phyloP scores from a whole-genome alignment of 2,329 filamentous ascomycete species.

The Beauveria sp. region DNA sequence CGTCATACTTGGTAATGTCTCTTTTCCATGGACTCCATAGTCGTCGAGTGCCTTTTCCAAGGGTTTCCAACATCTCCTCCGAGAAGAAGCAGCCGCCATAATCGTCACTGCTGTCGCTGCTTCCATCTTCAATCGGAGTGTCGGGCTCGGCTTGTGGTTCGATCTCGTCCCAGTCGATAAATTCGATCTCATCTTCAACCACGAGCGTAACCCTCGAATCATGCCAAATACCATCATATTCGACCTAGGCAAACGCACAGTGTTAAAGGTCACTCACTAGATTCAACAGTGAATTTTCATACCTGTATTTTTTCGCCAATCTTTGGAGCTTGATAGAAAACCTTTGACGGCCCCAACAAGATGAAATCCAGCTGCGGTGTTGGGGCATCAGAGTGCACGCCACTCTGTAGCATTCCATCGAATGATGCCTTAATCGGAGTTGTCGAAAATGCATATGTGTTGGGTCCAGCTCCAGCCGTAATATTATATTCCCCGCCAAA shows the following conservation, averaged over 20 bases:
- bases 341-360: background rate
- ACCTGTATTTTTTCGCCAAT: too few relatives aligned
- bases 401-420: background rate
- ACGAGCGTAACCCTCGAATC: conserved; percentile 12
- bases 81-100: background rate
- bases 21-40: conserved; percentile 10
- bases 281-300: too few relatives aligned
- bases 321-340: background rate
- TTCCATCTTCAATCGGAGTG: background rate
- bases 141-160: too few relatives aligned
- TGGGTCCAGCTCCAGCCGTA: background rate
- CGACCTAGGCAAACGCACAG: background rate
- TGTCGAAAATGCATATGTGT: background rate
- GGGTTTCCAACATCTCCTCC: background rate
- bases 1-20: conserved; percentile 10
- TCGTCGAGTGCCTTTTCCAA: conserved; percentile 10
- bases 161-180: conserved; percentile 8
- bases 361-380: too few relatives aligned
- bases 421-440: background rate
- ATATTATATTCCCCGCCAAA: background rate
- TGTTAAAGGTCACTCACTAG: background rate
- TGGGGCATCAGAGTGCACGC: too few relatives aligned
- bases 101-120: background rate
- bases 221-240: conserved; percentile 10
- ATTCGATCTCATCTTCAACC: conserved; percentile 12